Conservation (phyloP, 2,329 filamentous ascomycete species). For the Aspergillus transmontanensis region DNA sequence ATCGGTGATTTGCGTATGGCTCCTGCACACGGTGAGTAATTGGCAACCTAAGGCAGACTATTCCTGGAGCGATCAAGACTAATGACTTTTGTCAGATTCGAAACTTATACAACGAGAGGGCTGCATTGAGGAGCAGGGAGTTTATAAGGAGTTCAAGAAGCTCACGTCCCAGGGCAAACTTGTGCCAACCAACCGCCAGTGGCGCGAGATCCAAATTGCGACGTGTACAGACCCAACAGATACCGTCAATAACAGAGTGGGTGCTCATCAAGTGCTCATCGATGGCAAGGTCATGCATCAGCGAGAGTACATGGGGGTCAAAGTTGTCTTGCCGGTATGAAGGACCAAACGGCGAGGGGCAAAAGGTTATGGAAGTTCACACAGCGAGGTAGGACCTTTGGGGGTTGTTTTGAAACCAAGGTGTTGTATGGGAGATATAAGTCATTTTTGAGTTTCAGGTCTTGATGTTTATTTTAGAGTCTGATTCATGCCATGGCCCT, state of each 20-base stretch:
- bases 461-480: neutral
- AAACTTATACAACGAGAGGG: constrained; percentile 47
- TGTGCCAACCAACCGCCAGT: constrained; percentile 51
- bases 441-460: neutral
- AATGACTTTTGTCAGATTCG: constrained; percentile 26
- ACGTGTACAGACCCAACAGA: constrained; percentile 49
- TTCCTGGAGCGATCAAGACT: too few species aligned
- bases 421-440: neutral
- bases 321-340: constrained; percentile 48
- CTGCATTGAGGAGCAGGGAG: constrained; percentile 47
- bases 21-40: constrained; percentile 36
- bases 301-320: constrained; percentile 51
- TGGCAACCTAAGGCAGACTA: neutral
- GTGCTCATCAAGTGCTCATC: constrained; percentile 47
- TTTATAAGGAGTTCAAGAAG: constrained; percentile 51
- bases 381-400: too few species aligned
- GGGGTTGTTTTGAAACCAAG: too few species aligned
- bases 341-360: accelerated
- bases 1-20: constrained; percentile 48
- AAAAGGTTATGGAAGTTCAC: neutral
- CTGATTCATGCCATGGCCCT: too few species aligned
- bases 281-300: constrained; percentile 52
- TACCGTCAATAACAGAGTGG: constrained; percentile 43
- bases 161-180: constrained; percentile 44
- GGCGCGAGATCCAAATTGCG: constrained; percentile 54